Base-by-base conservation (phyloP, 257 asterid species). In the Gentiana macrophylla region DNA sequence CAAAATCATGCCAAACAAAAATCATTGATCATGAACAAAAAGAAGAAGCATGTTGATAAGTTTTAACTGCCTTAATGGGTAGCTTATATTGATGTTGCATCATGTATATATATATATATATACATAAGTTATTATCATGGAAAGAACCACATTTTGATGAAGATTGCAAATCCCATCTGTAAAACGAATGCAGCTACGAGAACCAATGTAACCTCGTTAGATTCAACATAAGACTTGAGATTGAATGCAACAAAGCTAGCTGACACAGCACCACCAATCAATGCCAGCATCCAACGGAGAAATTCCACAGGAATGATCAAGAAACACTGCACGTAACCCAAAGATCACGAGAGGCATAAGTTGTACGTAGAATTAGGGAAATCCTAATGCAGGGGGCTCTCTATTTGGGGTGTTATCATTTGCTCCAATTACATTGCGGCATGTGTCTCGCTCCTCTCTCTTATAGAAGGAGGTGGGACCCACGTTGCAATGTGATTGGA, bases 91-190 rank as follows among this genome's bases (percentile, higher is more conserved):
- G 96, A 41, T 41, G 46, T 41, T 41, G 46, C 46, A 41, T 4
- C 46, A 41, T 4, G 11, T 5, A 41, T 38, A 38, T 1, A 38
- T n/a, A n/a, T n/a, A n/a, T n/a, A n/a, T 24, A 8, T 38, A 38
- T 41, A 41, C 10, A 41, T 10, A 3, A 41, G 8, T 41, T 2
- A 24, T 24, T 24, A 1, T 70, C 63, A 75, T 24, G 78, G 73
- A 66, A 90, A 90, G 77, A 90, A 90, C 91, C 94, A 77, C 84
- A 77, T 76, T 77, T 90, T 90, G 84, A 90, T 86, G 79, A 90
- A 90, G 73, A 90, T 65, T 4, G 95, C 84, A 73, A 90, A 75
- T 53, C 84, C 94, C 78, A 84, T 70, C 71, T 90, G 98, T 70
- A 90, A 81, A 65, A 73, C 82, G 38, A 90, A 84, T 56, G 98